Evolutionary conservation across 441 rosid species (phyloP), one percentile per base, ranked within the genome.

Genomic region (Euphorbia celastroides): DNA sequence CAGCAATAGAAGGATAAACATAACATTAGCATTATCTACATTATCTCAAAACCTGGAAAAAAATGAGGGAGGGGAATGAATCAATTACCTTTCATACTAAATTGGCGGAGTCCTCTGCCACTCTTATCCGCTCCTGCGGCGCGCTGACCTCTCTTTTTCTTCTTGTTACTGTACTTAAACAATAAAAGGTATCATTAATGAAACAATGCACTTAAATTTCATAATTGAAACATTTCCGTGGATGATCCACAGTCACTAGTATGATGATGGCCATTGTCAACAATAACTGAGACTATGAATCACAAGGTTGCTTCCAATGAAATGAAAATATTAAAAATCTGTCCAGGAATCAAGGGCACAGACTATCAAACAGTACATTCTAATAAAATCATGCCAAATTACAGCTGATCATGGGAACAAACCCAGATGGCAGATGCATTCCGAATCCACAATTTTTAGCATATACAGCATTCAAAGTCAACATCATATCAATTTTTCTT

Each of bases 71-170:
- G 73, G 67, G 16, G 26, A 25, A 56, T 22, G 50, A 34, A 59
- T 25, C 26, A 71, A 51, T 56, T 62, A 93, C 99, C 97, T 89
- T 89, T 93, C 96, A 93, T 89, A 79, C 97, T 93, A 78, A 93
- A 93, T 60, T 91, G 99, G 17, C 99, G 95, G 51, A 93, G 90
- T 42, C 99, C 99, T 84, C 97, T 84, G 7, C 97, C 97, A 75
- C 80, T 85, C 81, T 93, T 93, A 77, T 93, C 99, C 31, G 92
- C 88, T 60, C 89, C 96, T 65, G 77, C 80, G 5, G 88, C 89
- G 23, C 97, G 86, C 67, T 88, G 97, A 60, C 92, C 85, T 74
- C 91, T 86, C 82, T 88, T 92, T 76, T 90, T 95, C 89, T 87
- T 92, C 84, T 88, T 88, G 41, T 80, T 84, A 77, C 90, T 86